Base-by-base conservation (phyloP, 805 yeast genomes). In the Spathaspora hagerdaliae region DNA sequence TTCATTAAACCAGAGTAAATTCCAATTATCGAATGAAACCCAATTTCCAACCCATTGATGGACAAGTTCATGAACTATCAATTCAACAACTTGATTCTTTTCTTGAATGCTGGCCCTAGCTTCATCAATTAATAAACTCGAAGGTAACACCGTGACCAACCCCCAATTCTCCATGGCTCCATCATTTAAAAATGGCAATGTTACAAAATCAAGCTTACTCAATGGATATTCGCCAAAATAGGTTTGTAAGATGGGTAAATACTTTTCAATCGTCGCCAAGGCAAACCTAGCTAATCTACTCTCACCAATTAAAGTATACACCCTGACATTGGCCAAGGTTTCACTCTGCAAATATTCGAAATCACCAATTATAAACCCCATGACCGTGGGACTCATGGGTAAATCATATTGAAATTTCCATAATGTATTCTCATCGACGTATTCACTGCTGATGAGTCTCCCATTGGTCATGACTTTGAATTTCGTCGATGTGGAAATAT, bases 111-210 rank as follows among this genome's bases (percentile, higher is more conserved):
- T 61, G 2, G 61, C 51, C 0, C 43, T 34, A 2, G 32, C 4
- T n/a, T 59, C 64, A 36, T 59, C 58, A 13, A 61, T 33, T 26
- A 64, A 54, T 10, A 71, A 44, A 51, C 80, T 82, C 39, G 75
- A 74, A 42, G 77, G 74, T 44, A 82, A 74, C 7, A 83, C 71
- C 2, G 85, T 78, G 42, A 87, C 73, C 64, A 84, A 63, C 3
- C 88, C 86, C 78, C 85, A 82, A 59, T 86, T 85, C 59, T 87
- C 95, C 82, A 85, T 86, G 2, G 87, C 95, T 47, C 87, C 86
- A 58, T 85, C 92, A 27, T 81, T 73, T 45, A 87, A 67, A 53
- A 81, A 83, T 8, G 94, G 94, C 7, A 87, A 60, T 1, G 86
- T 78, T 4, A 82, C 78, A 39, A 87, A 64, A 57, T 86, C 94